Evolutionary conservation across 352 stramenopile genomes (phyloP).

Genomic region (Pythium plurisporium): DNA sequence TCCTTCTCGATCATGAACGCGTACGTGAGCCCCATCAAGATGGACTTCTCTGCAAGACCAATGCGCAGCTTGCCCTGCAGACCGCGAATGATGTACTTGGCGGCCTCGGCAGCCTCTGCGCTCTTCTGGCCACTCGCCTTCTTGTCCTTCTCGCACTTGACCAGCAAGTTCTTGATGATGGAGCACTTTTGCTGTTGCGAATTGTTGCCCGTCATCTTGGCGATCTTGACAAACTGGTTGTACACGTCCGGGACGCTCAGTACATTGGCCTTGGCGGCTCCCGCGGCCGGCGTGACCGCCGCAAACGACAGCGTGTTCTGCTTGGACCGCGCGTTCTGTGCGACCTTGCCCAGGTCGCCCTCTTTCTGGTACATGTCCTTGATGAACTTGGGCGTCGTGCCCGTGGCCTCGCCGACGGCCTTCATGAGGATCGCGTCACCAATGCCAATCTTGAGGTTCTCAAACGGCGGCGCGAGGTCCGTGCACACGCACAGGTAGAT

Average conservation of each 20-base stretch:
- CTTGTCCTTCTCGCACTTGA: constrained; percentile 87
- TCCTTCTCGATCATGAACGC: constrained; percentile 90
- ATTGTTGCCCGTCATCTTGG: constrained; percentile 93
- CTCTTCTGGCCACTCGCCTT: constrained; percentile 39
- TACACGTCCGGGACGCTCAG: constrained; percentile 89
- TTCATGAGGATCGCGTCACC: constrained; percentile 98
- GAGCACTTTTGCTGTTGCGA: constrained; percentile 97
- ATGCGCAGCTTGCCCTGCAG: constrained; percentile 99
- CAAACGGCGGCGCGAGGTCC: constrained; percentile 93
- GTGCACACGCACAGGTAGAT: constrained; percentile 91
- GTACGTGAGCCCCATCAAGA: constrained; percentile 96
- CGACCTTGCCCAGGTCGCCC: constrained; percentile 97
- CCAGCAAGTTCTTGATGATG: constrained; percentile 96
- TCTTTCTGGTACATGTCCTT: constrained; percentile 95
- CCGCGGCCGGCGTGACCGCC: constrained; percentile 31
- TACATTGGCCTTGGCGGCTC: constrained; percentile 68
- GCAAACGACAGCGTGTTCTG: constrained; percentile 90
- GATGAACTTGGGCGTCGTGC: constrained; percentile 89
- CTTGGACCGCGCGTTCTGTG: constrained; percentile 91
- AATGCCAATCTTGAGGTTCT: constrained; percentile 98
- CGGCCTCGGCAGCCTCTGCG: constrained; percentile 69
- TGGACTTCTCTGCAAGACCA: constrained; percentile 95
- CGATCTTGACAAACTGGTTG: constrained; percentile 91
- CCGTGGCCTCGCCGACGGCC: constrained; percentile 92
- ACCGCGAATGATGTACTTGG: constrained; percentile 98